phyloP scores from a whole-genome alignment of 2,329 filamentous ascomycete genomes.

The Arthrobotrys pseudoclavata region DNA sequence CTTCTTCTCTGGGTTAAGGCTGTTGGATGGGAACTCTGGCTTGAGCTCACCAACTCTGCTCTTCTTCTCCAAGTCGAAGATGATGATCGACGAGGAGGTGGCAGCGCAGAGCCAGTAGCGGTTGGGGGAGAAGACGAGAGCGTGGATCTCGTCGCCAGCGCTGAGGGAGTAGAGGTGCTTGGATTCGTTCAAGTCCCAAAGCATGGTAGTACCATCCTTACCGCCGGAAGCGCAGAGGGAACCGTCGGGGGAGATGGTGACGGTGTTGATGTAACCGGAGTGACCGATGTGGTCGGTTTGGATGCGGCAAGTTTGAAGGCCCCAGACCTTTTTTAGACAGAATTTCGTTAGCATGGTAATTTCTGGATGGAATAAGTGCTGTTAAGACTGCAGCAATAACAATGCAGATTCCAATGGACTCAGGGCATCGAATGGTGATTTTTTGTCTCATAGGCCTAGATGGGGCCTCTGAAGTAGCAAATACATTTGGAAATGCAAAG shows the following conservation, averaged over 20 bases:
- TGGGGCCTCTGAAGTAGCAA: slow-evolving; percentile 99
- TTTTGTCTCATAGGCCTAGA: slow-evolving; percentile 94
- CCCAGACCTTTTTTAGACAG: slow-evolving; percentile 78
- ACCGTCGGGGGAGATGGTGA: slow-evolving; percentile 59
- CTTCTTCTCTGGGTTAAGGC: slow-evolving; percentile 73
- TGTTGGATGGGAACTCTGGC: slow-evolving; percentile 94
- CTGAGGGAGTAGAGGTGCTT: slow-evolving; percentile 99
- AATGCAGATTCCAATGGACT: slow-evolving; percentile 67
- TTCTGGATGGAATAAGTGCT: neutral
- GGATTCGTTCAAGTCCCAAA: slow-evolving; percentile 86
- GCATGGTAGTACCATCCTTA: slow-evolving; percentile 59
- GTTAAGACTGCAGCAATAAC: neutral
- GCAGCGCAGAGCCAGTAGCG: slow-evolving; percentile 99
- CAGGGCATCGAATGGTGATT: slow-evolving; percentile 84
- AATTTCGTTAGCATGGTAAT: slow-evolving; percentile 15
- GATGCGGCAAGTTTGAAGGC: slow-evolving; percentile 49
- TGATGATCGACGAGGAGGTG: slow-evolving; percentile 97
- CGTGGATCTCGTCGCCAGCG: slow-evolving; percentile 99
- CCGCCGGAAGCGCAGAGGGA: slow-evolving; percentile 58
- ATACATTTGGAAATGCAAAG: slow-evolving; percentile 90
- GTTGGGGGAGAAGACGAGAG: slow-evolving; percentile 99
- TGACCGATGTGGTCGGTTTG: slow-evolving; percentile 88
- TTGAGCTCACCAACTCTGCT: slow-evolving; percentile 99
- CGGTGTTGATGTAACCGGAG: slow-evolving; percentile 58
- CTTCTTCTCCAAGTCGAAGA: slow-evolving; percentile 99